A percentile compares a stretch with the other conserved stretches of the same genome.
Evolutionary conservation across 169 alveolate species (phyloP).

Genomic region (Plasmodium falciparum): DNA sequence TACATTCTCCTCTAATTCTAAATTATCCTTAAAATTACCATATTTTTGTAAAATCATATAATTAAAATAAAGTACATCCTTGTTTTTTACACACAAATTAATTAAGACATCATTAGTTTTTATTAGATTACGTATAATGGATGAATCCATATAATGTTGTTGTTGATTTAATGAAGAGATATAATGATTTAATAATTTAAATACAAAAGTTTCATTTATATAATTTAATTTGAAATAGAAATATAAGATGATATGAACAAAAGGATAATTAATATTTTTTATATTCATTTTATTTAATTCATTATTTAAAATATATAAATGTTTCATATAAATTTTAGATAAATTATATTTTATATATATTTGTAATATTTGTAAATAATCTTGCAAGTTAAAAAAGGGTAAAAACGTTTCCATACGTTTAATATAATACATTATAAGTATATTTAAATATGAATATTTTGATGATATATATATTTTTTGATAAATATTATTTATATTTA

Average conservation of each 20-base stretch:
- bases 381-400: slow-evolving; percentile 29
- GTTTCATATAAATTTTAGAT: slow-evolving; percentile 33
- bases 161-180: slow-evolving; percentile 20
- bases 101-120: slow-evolving; percentile 53
- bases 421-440: slow-evolving; percentile 56
- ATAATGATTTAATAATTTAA: slow-evolving; percentile 13
- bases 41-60: slow-evolving; percentile 39
- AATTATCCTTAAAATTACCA: slow-evolving; percentile 20
- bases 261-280: slow-evolving; percentile 21
- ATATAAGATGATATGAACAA: slow-evolving; percentile 51
- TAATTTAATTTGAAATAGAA: slow-evolving; percentile 36
- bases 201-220: slow-evolving; percentile 45
- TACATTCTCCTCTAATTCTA: neutral
- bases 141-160: neutral
- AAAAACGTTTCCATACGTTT: slow-evolving; percentile 22
- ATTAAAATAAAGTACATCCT: slow-evolving; percentile 39
- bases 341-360: slow-evolving; percentile 61
- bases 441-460: slow-evolving; percentile 68
- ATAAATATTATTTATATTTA: slow-evolving; percentile 33
- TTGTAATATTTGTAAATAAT: slow-evolving; percentile 43
- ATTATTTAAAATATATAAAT: slow-evolving; percentile 30
- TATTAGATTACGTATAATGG: slow-evolving; percentile 12
- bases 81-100: slow-evolving; percentile 61
- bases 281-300: slow-evolving; percentile 46
- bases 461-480: slow-evolving; percentile 60